phyloP scores from a whole-genome alignment of 1,284 basidiomycete species.

The Termitomyces sp. region DNA sequence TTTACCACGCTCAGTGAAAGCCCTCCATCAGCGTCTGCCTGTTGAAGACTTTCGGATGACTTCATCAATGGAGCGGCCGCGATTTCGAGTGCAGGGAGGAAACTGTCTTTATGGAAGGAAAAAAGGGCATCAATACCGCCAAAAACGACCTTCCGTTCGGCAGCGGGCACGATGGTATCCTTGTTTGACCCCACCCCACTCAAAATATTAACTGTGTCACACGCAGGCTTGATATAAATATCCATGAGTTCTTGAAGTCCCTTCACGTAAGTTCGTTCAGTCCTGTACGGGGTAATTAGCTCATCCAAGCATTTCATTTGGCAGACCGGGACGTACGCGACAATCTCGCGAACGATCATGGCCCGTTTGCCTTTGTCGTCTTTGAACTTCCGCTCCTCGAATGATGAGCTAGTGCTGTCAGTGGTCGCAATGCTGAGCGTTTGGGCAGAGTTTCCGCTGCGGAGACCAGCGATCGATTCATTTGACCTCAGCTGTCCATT shows the following conservation, averaged over 20 bases:
- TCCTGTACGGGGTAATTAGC: constrained; percentile 41
- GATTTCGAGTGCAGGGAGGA: constrained; percentile 83
- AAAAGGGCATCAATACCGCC: constrained; percentile 87
- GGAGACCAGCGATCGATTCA: constrained; percentile 52
- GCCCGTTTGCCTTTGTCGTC: constrained; percentile 80
- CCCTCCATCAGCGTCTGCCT: constrained; percentile 66
- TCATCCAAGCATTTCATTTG: background rate
- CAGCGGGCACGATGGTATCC: constrained; percentile 81
- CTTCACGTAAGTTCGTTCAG: constrained; percentile 93
- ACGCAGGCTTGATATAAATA: constrained; percentile 90
- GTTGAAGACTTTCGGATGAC: constrained; percentile 36
- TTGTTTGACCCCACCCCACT: constrained; percentile 66
- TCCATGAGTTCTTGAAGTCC: constrained; percentile 90
- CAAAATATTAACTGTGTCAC: constrained; percentile 65
- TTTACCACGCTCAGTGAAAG: constrained; percentile 75
- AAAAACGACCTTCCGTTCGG: constrained; percentile 91
- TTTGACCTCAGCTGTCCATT: constrained; percentile 55
- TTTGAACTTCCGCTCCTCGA: constrained; percentile 80
- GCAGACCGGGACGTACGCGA: constrained; percentile 54
- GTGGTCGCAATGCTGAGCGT: constrained; percentile 71
- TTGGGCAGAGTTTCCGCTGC: constrained; percentile 55
- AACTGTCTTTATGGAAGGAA: constrained; percentile 88
- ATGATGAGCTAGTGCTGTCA: constrained; percentile 53
- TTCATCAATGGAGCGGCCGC: constrained; percentile 68
- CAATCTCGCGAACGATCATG: constrained; percentile 80